phyloP scores from a whole-genome alignment of 164 flowering plant genomes.

The Piper longum region DNA sequence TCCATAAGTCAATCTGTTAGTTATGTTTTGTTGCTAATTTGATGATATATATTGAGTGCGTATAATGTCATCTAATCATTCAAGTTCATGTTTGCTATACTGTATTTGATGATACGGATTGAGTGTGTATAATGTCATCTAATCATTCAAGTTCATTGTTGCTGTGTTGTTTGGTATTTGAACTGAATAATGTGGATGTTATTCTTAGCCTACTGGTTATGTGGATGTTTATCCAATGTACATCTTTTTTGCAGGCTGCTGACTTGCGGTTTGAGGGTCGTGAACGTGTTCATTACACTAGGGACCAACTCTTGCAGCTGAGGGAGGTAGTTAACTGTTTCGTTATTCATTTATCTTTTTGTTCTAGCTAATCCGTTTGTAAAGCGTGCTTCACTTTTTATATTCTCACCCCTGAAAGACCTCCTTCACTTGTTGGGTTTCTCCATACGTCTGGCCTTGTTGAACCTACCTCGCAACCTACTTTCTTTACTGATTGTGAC shows the following conservation, averaged over 20 bases:
- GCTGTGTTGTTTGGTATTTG: background rate
- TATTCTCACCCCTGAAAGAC: background rate
- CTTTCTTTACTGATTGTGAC: too few species aligned
- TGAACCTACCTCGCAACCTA: background rate
- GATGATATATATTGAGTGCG: too few species aligned
- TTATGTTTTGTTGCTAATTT: too few species aligned
- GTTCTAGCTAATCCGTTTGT: background rate
- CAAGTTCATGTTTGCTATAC: too few species aligned
- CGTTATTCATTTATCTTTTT: background rate
- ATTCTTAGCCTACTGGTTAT: background rate
- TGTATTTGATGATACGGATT: too few species aligned
- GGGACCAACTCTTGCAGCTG: conserved; percentile 69
- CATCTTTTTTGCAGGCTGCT: conserved; percentile 28
- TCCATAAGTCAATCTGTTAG: too few species aligned
- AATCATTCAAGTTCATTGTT: too few species aligned
- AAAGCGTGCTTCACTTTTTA: background rate
- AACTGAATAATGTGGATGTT: background rate
- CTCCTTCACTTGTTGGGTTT: background rate
- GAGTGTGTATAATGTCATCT: too few species aligned
- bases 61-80: too few species aligned
- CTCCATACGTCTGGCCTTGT: background rate
- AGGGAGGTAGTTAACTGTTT: conserved; percentile 37
- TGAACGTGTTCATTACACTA: conserved; percentile 52
- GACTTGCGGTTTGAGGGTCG: conserved; percentile 54
- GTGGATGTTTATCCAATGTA: background rate